phyloP scores from a whole-genome alignment of 2,329 filamentous ascomycete species.

The Polychaeton citri region DNA sequence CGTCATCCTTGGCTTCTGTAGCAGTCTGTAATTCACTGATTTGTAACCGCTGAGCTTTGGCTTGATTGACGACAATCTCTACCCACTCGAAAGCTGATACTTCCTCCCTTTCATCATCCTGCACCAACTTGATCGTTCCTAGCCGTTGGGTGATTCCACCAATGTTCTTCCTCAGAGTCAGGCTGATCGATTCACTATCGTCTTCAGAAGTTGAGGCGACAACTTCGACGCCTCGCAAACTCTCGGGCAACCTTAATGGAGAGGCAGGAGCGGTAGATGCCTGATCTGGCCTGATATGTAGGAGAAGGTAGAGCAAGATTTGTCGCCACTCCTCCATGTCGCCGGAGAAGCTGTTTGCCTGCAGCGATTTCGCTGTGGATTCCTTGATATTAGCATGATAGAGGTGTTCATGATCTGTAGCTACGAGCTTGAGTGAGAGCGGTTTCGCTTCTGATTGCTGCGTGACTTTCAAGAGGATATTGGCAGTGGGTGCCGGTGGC shows the following conservation, averaged over 20 bases:
- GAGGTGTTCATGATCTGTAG: conserved; percentile 51
- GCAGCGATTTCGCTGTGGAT: conserved; percentile 39
- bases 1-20: conserved; percentile 37
- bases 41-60: conserved; percentile 28
- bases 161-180: conserved; percentile 53
- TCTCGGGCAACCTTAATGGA: conserved; percentile 34
- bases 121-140: conserved; percentile 47
- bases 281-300: conserved; percentile 27
- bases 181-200: conserved; percentile 37
- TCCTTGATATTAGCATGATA: conserved; percentile 50
- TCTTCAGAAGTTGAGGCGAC: conserved; percentile 38
- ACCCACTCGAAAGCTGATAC: conserved; percentile 62
- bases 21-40: conserved; percentile 23
- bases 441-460: conserved; percentile 34
- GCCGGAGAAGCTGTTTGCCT: conserved; percentile 41
- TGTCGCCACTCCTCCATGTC: conserved; percentile 53
- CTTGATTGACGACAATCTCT: conserved; percentile 40
- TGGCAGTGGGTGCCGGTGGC: not conserved
- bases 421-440: conserved; percentile 54
- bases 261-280: conserved; percentile 4
- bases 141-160: conserved; percentile 59
- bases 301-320: conserved; percentile 45
- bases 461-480: conserved; percentile 48
- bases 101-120: conserved; percentile 41
- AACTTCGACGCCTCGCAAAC: conserved; percentile 41